phyloP scores from a whole-genome alignment of 495 filamentous ascomycete genomes.

The Patellaria atrata region DNA sequence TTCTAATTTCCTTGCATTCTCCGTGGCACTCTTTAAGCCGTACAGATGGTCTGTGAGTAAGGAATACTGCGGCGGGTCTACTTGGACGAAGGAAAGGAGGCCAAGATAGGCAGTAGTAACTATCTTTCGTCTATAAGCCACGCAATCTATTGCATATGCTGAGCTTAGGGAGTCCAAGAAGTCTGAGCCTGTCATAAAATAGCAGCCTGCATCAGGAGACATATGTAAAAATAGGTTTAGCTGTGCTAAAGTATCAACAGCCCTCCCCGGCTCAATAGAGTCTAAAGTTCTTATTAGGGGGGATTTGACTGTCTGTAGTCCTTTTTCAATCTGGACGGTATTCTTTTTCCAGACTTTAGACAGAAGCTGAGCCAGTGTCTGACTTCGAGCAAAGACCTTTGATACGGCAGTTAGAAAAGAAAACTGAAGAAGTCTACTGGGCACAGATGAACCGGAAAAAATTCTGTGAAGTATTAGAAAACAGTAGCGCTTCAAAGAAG shows the following conservation, averaged over 20 bases:
- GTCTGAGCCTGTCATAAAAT: conserved; percentile 70
- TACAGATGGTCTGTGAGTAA: conserved; percentile 70
- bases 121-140: conserved; percentile 44
- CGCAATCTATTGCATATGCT: conserved; percentile 46
- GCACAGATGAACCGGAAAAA: conserved; percentile 31
- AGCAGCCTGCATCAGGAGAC: conserved; percentile 38
- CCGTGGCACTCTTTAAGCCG: conserved; percentile 53
- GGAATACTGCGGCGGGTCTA: conserved; percentile 50
- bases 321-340: conserved; percentile 28
- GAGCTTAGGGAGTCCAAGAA: conserved; percentile 61
- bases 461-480: conserved; percentile 45
- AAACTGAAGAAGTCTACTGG: conserved; percentile 36
- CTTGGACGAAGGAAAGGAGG: conserved; percentile 50
- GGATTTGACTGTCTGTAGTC: conserved; percentile 34
- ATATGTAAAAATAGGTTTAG: conserved; percentile 37
- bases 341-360: conserved; percentile 33
- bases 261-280: conserved; percentile 20
- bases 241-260: conserved; percentile 33
- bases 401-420: conserved; percentile 43
- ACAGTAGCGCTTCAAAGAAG: conserved; percentile 41
- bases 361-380: conserved; percentile 28
- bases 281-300: conserved; percentile 38
- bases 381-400: conserved; percentile 40
- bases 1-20: conserved; percentile 19
- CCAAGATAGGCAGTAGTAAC: conserved; percentile 58